These are phyloP conservation scores for Tephrocybe rancida DNA, from an alignment of 768 basidiomycete genomes.

Conservation along the genomic window DNA sequence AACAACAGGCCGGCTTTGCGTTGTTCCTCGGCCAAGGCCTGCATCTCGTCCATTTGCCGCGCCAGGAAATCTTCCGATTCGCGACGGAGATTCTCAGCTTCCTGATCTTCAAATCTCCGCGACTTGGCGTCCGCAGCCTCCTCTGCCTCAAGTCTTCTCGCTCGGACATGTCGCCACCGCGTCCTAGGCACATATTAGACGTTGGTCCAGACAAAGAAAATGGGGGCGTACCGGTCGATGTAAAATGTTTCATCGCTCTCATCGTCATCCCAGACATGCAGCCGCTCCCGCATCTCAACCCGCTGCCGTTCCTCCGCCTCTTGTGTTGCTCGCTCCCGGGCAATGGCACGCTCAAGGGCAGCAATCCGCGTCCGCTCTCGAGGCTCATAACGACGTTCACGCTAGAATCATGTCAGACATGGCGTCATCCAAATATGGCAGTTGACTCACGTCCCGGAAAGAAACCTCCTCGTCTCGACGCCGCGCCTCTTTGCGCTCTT, in stretches of 20 bases:
- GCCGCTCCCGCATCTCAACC: constrained; percentile 74
- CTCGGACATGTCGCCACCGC: constrained; percentile 84
- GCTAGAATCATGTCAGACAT: constrained; percentile 43
- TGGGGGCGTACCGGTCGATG: constrained; percentile 71
- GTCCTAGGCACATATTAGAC: constrained; percentile 39
- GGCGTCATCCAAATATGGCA: background rate
- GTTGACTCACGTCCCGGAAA: constrained; percentile 76
- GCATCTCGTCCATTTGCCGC: constrained; percentile 95
- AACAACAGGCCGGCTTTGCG: constrained; percentile 87
- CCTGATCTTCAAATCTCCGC: constrained; percentile 79
- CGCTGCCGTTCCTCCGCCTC: constrained; percentile 83
- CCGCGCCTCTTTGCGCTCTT: constrained; percentile 74
- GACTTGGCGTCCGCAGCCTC: constrained; percentile 85
- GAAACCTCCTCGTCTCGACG: constrained; percentile 81
- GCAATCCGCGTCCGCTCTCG: constrained; percentile 84
- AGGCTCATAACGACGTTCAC: constrained; percentile 92
- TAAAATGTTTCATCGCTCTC: constrained; percentile 94
- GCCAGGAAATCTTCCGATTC: constrained; percentile 95
- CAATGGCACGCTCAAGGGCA: constrained; percentile 73
- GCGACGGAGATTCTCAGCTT: constrained; percentile 82
- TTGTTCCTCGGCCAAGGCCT: constrained; percentile 87
- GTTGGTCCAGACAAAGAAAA: background rate
- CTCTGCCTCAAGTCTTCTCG: constrained; percentile 72
- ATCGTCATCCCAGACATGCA: constrained; percentile 93
- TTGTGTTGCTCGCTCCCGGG: constrained; percentile 67